Conservation (phyloP, 805 yeast species). For the Blastobotrys peoriensis region DNA sequence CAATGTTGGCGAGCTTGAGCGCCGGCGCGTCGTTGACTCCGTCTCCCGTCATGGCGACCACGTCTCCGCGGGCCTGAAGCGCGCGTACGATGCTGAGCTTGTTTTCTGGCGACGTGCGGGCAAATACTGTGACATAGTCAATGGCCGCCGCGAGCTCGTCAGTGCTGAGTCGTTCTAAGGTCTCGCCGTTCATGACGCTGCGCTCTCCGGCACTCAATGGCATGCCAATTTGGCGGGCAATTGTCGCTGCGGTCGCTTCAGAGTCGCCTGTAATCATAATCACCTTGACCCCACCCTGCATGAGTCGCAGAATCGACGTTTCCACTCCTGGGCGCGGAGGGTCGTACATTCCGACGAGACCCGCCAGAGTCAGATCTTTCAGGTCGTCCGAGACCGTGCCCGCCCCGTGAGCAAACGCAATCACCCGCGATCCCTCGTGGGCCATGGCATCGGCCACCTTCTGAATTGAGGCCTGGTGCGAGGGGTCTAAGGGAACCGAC, state of each 20-base stretch:
- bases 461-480: slow-evolving; percentile 37
- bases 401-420: slow-evolving; percentile 64
- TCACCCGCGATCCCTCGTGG: slow-evolving; percentile 74
- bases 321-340: slow-evolving; percentile 92
- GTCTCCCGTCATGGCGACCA: slow-evolving; percentile 61
- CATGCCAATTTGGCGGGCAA: slow-evolving; percentile 87
- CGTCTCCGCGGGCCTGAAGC: slow-evolving; percentile 44
- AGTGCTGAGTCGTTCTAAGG: slow-evolving; percentile 66
- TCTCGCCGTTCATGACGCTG: slow-evolving; percentile 80
- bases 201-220: slow-evolving; percentile 53
- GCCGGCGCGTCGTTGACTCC: slow-evolving; percentile 66
- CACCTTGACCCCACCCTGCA: slow-evolving; percentile 94
- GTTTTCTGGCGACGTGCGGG: slow-evolving; percentile 93
- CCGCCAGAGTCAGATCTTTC: slow-evolving; percentile 64
- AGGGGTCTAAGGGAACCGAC: slow-evolving; percentile 50
- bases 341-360: slow-evolving; percentile 92
- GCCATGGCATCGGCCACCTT: slow-evolving; percentile 64
- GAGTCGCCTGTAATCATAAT: slow-evolving; percentile 97
- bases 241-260: slow-evolving; percentile 77
- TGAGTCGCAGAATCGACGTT: slow-evolving; percentile 62
- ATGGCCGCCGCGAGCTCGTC: slow-evolving; percentile 70
- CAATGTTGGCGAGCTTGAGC: slow-evolving; percentile 55
- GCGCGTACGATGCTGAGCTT: slow-evolving; percentile 87
- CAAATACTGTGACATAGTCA: slow-evolving; percentile 79
- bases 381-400: slow-evolving; percentile 32